Percentiles rank a stretch among this genome's conserved stretches.
These are phyloP conservation scores for Carex parvula DNA, from an alignment of 176 grass and related monocot species.

Conservation along the genomic window DNA sequence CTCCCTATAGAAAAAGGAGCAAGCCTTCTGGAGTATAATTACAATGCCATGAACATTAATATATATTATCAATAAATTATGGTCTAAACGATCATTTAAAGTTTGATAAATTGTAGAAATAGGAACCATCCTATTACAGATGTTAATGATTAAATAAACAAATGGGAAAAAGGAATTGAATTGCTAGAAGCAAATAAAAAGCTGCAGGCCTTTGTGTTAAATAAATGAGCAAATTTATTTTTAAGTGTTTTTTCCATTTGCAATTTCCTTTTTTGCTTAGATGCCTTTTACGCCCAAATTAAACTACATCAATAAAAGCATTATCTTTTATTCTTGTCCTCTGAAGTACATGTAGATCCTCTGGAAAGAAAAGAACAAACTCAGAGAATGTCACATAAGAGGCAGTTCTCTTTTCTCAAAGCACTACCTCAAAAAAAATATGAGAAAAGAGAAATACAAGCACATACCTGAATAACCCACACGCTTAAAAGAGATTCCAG, in stretches of 20 bases:
- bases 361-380: not conserved
- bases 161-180: not conserved
- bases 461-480: slow-evolving; percentile 84
- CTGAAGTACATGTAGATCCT: slow-evolving; percentile 24
- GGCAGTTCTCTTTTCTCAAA: no score
- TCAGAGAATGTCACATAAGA: not conserved
- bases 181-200: not conserved
- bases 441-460: not conserved
- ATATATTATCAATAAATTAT: not conserved
- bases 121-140: slow-evolving; percentile 1
- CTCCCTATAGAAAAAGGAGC: not conserved
- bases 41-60: not conserved
- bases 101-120: not conserved
- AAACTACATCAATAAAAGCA: not conserved
- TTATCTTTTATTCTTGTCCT: slow-evolving; percentile 17
- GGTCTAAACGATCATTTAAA: not conserved
- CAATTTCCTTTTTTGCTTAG: not conserved
- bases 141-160: not conserved
- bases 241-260: not conserved
- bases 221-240: not conserved
- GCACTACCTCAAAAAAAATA: slow-evolving; percentile 7
- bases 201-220: not conserved
- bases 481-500: slow-evolving; percentile 75
- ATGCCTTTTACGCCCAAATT: not conserved
- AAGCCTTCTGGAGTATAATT: not conserved